phyloP scores from a whole-genome alignment of 495 filamentous ascomycete species.

The Penicillium cataractarum region DNA sequence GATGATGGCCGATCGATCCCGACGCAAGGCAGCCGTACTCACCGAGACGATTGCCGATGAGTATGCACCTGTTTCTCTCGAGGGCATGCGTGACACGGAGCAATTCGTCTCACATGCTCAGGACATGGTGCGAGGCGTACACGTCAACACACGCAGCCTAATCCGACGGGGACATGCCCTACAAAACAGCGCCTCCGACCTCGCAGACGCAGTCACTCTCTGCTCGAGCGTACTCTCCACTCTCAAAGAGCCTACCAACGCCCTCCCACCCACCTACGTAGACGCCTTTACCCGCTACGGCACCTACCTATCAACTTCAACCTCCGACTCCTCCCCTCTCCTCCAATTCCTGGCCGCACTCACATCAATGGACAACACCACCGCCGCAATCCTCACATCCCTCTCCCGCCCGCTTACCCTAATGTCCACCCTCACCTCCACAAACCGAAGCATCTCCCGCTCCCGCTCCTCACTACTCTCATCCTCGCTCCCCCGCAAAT shows the following conservation, averaged over 20 bases:
- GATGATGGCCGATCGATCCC: constrained; percentile 86
- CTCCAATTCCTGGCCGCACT: constrained; percentile 73
- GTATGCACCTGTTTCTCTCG: constrained; percentile 67
- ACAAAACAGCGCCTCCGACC: constrained; percentile 54
- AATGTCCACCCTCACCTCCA: constrained; percentile 67
- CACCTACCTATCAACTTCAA: constrained; percentile 63
- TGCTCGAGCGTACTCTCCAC: constrained; percentile 58
- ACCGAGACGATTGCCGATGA: constrained; percentile 87
- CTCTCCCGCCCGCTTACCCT: constrained; percentile 80
- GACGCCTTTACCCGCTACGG: constrained; percentile 75
- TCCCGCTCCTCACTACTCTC: constrained; percentile 68
- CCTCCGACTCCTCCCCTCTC: constrained; percentile 70
- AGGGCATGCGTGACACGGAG: constrained; percentile 89
- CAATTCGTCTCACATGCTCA: constrained; percentile 87
- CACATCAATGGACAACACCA: constrained; percentile 74
- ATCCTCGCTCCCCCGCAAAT: constrained; percentile 51
- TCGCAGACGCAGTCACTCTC: constrained; percentile 67
- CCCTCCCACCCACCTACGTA: constrained; percentile 67
- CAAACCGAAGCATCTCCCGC: constrained; percentile 72
- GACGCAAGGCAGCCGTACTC: constrained; percentile 79
- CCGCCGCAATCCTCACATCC: constrained; percentile 76
- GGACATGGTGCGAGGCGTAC: constrained; percentile 82
- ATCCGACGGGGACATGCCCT: constrained; percentile 57
- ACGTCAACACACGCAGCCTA: constrained; percentile 77
- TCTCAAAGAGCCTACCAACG: constrained; percentile 47